A percentile compares a stretch with the other conserved stretches of the same genome.
These are phyloP conservation scores for Paecilomyces sp. DNA, from an alignment of 2,329 filamentous ascomycete species.

Conservation along the genomic window DNA sequence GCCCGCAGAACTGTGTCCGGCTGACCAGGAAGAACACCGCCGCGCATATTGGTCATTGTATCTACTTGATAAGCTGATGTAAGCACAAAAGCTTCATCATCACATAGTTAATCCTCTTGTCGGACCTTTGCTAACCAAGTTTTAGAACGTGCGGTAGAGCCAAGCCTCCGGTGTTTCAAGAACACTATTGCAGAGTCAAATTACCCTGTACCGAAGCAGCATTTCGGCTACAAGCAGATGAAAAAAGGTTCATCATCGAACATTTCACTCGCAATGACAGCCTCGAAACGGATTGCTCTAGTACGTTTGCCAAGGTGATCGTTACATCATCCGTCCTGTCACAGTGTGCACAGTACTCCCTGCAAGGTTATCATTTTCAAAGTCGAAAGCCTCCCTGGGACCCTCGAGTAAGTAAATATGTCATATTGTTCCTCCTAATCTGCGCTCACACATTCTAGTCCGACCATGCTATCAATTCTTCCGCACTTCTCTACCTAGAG, in stretches of 20 bases:
- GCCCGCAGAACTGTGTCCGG: slow-evolving; percentile 6
- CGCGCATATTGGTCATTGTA: slow-evolving; percentile 25
- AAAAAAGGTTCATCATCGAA: neutral
- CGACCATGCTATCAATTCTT: neutral
- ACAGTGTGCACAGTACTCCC: neutral
- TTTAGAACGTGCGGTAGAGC: slow-evolving; percentile 10
- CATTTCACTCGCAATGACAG: neutral
- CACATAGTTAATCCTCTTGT: slow-evolving; percentile 13
- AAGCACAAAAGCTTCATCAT: slow-evolving; percentile 15
- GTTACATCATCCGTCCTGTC: neutral
- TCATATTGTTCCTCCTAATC: neutral
- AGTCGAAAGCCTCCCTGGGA: neutral
- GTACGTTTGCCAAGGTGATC: neutral
- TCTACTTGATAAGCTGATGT: slow-evolving; percentile 20
- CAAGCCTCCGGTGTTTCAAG: slow-evolving; percentile 2
- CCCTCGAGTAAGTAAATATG: neutral
- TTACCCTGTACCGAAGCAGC: neutral
- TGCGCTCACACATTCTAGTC: neutral
- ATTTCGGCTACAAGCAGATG: neutral
- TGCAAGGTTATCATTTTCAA: neutral
- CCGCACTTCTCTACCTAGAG: neutral
- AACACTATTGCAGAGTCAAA: neutral
- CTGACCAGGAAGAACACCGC: slow-evolving; percentile 21
- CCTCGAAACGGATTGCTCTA: neutral
- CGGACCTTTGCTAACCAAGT: slow-evolving; percentile 8